phyloP scores from a whole-genome alignment of 1,284 basidiomycete species.

The Lentinus polychrous region DNA sequence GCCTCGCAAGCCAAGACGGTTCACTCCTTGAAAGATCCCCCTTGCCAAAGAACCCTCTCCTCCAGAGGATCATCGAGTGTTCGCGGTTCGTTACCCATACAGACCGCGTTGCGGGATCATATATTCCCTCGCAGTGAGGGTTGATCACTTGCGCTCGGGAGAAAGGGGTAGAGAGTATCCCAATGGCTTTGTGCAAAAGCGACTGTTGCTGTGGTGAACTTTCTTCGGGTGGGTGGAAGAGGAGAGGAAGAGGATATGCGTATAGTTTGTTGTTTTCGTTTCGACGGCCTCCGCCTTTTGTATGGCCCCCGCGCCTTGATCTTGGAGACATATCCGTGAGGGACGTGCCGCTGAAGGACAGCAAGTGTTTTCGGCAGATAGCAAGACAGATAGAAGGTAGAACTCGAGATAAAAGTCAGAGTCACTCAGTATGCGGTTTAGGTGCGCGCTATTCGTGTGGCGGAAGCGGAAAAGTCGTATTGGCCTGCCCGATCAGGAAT shows the following conservation, averaged over 20 bases:
- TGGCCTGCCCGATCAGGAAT: no score
- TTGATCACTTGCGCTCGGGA: constrained; percentile 37
- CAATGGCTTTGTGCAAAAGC: constrained; percentile 37
- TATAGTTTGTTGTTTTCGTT: constrained; percentile 63
- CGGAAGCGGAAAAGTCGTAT: no score
- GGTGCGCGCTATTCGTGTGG: not conserved
- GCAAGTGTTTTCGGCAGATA: not conserved
- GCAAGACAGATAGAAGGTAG: no score
- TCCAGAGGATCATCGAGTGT: constrained; percentile 74
- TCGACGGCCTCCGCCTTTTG: constrained; percentile 46
- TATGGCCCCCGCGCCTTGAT: not conserved
- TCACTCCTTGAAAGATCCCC: constrained; percentile 91
- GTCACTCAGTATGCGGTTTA: no score
- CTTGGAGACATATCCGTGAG: not conserved
- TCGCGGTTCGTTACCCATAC: constrained; percentile 70
- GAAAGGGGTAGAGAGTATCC: constrained; percentile 44
- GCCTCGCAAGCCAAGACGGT: constrained; percentile 83
- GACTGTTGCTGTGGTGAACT: constrained; percentile 18
- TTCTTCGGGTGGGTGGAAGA: constrained; percentile 39
- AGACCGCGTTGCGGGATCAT: constrained; percentile 68
- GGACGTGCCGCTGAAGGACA: not conserved
- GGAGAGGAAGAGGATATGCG: constrained; percentile 54
- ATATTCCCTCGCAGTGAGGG: constrained; percentile 61
- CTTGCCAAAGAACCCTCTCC: constrained; percentile 94
- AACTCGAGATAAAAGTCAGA: no score